phyloP scores from a whole-genome alignment of 2,329 filamentous ascomycete genomes.

The Alternaria longipes region DNA sequence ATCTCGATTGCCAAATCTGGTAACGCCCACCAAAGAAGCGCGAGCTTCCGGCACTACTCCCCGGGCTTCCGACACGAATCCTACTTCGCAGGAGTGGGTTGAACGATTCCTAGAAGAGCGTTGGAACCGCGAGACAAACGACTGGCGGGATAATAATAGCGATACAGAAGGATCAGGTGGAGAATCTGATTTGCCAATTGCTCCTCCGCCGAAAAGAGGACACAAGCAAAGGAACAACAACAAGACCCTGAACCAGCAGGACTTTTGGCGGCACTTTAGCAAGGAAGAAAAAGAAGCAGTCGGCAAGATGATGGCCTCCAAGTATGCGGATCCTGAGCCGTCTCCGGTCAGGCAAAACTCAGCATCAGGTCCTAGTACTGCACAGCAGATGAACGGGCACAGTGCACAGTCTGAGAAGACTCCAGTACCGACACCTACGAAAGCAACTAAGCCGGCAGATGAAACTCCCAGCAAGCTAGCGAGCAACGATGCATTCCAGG shows the following conservation, averaged over 20 bases:
- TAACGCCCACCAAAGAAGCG: conserved; percentile 38
- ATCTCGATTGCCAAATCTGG: conserved; percentile 44
- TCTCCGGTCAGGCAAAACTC: conserved; percentile 45
- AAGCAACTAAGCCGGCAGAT: conserved; percentile 30
- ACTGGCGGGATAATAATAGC: conserved; percentile 80
- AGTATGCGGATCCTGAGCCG: conserved; percentile 49
- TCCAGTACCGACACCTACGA: conserved; percentile 25
- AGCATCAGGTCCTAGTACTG: conserved; percentile 21
- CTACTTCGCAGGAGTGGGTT: conserved; percentile 82
- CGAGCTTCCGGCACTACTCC: conserved; percentile 36
- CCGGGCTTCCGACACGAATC: conserved; percentile 45
- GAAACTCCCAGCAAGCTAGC: conserved; percentile 29
- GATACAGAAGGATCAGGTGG: conserved; percentile 63
- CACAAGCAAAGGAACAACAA: conserved; percentile 57
- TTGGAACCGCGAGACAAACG: conserved; percentile 73
- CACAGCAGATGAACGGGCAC: conserved; percentile 26
- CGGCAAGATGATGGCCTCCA: conserved; percentile 54
- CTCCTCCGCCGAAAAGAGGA: conserved; percentile 41
- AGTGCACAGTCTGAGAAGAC: conserved; percentile 30
- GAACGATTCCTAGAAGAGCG: conserved; percentile 81
- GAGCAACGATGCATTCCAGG: conserved; percentile 11
- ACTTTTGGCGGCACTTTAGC: conserved; percentile 58
- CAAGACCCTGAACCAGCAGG: conserved; percentile 60
- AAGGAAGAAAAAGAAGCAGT: conserved; percentile 49
- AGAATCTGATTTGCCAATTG: conserved; percentile 24